These are phyloP conservation scores for Aristolochia fimbriata DNA, from an alignment of 164 flowering plant species.

Conservation along the genomic window DNA sequence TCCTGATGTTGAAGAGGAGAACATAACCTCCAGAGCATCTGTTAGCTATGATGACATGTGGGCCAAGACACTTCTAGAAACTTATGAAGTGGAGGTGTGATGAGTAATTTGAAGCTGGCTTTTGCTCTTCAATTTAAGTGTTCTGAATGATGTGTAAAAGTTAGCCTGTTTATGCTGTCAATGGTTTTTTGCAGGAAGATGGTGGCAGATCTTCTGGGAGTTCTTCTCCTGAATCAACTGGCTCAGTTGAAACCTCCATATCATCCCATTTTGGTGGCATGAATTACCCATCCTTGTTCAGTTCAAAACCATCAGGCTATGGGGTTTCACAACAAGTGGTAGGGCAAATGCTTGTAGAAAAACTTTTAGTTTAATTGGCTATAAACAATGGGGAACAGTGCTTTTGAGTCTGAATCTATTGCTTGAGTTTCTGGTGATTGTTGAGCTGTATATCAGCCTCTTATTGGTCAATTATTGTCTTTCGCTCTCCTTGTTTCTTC, in stretches of 20 bases:
- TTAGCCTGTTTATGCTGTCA: background rate
- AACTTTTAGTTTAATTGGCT: background rate
- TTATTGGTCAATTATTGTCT: too few species aligned
- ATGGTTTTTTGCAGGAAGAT: conserved; percentile 56
- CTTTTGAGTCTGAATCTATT: too few species aligned
- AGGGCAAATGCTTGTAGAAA: conserved; percentile 1
- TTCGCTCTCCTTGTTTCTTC: too few species aligned
- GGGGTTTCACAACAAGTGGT: conserved; percentile 59
- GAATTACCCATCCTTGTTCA: conserved; percentile 93
- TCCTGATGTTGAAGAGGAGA: conserved; percentile 97
- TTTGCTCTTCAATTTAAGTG: too few species aligned
- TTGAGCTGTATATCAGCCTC: too few species aligned
- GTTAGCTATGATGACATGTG: conserved; percentile 97
- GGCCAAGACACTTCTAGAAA: conserved; percentile 94
- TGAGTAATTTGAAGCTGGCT: background rate
- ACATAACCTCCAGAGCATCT: conserved; percentile 66
- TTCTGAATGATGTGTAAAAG: background rate
- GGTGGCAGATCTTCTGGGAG: conserved; percentile 90
- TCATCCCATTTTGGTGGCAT: conserved; percentile 98
- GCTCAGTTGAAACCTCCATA: conserved; percentile 95
- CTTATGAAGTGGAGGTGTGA: conserved; percentile 71
- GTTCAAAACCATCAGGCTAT: conserved; percentile 60
- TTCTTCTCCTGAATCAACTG: conserved; percentile 89
- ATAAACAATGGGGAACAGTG: too few species aligned
- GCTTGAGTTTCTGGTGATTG: too few species aligned